Evolutionary conservation across 2,329 filamentous ascomycete species (phyloP).

Genomic region (Acephala macrosclerotiorum): DNA sequence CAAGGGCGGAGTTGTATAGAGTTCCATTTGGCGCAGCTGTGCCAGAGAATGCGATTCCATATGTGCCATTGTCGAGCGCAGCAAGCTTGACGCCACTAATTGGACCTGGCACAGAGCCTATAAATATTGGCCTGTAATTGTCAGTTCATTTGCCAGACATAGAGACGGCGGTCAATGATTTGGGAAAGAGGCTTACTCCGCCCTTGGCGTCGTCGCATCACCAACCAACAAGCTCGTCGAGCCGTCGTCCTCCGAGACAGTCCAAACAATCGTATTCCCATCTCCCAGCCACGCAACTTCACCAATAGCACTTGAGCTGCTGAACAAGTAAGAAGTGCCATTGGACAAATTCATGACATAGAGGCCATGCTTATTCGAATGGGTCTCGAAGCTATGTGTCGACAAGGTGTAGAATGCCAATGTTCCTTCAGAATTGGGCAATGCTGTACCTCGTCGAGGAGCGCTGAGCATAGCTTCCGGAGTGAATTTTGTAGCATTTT

Average conservation of each 20-base stretch:
- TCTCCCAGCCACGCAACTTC: slow-evolving; percentile 37
- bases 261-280: slow-evolving; percentile 36
- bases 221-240: slow-evolving; percentile 36
- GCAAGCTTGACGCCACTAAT: slow-evolving; percentile 36
- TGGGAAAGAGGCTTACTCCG: slow-evolving; percentile 28
- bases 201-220: slow-evolving; percentile 33
- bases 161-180: not conserved
- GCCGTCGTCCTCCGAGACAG: slow-evolving; percentile 36
- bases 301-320: slow-evolving; percentile 36
- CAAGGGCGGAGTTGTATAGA: slow-evolving; percentile 35
- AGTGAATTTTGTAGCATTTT: slow-evolving; percentile 57
- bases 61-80: slow-evolving; percentile 27
- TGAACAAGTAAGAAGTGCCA: slow-evolving; percentile 31
- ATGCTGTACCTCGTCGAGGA: slow-evolving; percentile 71
- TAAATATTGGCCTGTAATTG: slow-evolving; percentile 27
- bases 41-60: slow-evolving; percentile 32
- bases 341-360: slow-evolving; percentile 69
- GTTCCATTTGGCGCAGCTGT: slow-evolving; percentile 35
- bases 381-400: slow-evolving; percentile 78
- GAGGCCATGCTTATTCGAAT: slow-evolving; percentile 71
- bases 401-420: slow-evolving; percentile 73
- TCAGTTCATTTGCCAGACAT: slow-evolving; percentile 18
- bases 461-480: slow-evolving; percentile 79
- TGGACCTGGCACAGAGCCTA: slow-evolving; percentile 35
- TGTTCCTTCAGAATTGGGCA: slow-evolving; percentile 72